Percentiles rank a stretch among this genome's conserved stretches.
Conservation (phyloP, 1,284 basidiomycete genomes). For the Wolfiporia cocos region DNA sequence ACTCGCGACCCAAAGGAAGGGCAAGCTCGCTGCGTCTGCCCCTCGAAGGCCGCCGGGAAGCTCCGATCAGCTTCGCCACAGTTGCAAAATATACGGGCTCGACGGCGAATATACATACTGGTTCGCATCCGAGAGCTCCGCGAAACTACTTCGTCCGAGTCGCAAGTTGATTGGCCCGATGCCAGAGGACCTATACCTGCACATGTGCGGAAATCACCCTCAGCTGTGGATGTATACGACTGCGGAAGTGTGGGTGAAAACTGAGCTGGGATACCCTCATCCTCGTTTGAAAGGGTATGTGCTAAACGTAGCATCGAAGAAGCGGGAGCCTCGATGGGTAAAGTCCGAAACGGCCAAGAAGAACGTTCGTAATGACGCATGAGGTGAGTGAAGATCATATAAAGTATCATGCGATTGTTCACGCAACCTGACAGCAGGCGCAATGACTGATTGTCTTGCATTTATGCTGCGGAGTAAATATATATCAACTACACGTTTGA, state of each 20-base stretch:
- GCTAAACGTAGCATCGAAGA: background rate
- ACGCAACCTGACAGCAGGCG: no score
- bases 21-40: no score
- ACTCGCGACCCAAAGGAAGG: no score
- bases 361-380: background rate
- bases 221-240: background rate
- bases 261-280: background rate
- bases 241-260: background rate
- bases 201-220: background rate
- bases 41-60: no score
- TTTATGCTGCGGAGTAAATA: no score
- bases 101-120: background rate
- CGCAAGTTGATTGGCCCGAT: background rate
- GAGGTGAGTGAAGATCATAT: no score
- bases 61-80: no score
- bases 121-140: background rate
- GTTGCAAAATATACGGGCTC: no score
- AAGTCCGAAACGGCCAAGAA: background rate
- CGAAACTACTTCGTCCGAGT: no score
- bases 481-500: no score
- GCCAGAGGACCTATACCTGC: background rate
- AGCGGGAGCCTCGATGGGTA: background rate
- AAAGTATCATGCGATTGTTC: no score
- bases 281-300: background rate
- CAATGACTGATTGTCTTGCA: no score